phyloP scores from a whole-genome alignment of 108 stramenopile genomes.

The Nitzschia sp. region DNA sequence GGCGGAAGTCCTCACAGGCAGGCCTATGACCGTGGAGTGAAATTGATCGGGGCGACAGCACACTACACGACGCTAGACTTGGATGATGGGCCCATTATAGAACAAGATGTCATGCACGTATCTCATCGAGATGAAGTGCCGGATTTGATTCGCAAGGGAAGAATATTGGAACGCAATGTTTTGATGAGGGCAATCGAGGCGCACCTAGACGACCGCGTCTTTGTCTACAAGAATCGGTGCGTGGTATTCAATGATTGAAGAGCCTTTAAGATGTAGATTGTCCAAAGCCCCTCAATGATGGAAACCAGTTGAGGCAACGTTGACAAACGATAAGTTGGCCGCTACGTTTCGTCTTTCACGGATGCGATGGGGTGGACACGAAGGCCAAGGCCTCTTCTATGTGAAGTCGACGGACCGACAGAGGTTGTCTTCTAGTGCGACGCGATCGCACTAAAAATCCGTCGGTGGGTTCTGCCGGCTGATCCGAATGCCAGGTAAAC shows the following conservation, averaged over 20 bases:
- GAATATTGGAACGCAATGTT: constrained; percentile 75
- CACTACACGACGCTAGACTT: constrained; percentile 78
- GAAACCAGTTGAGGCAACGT: too few species aligned
- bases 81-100: constrained; percentile 87
- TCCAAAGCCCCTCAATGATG: too few species aligned
- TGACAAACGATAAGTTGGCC: too few species aligned
- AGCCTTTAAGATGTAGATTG: too few species aligned
- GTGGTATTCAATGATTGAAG: constrained; percentile 69
- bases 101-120: constrained; percentile 55
- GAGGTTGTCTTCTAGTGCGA: too few species aligned
- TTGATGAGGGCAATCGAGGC: constrained; percentile 76
- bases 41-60: constrained; percentile 86
- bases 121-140: constrained; percentile 79
- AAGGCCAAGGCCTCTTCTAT: too few species aligned
- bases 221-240: constrained; percentile 81
- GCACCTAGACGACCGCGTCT: constrained; percentile 80
- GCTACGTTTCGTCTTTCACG: too few species aligned
- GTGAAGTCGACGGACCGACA: too few species aligned
- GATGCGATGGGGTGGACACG: too few species aligned
- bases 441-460: too few species aligned
- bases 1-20: constrained; percentile 74
- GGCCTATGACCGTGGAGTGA: constrained; percentile 86
- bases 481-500: too few species aligned
- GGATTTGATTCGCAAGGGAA: constrained; percentile 78
- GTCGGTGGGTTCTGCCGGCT: too few species aligned